Base-by-base conservation (phyloP, 2,329 filamentous ascomycete species). In the Aspergillus clavatus region DNA sequence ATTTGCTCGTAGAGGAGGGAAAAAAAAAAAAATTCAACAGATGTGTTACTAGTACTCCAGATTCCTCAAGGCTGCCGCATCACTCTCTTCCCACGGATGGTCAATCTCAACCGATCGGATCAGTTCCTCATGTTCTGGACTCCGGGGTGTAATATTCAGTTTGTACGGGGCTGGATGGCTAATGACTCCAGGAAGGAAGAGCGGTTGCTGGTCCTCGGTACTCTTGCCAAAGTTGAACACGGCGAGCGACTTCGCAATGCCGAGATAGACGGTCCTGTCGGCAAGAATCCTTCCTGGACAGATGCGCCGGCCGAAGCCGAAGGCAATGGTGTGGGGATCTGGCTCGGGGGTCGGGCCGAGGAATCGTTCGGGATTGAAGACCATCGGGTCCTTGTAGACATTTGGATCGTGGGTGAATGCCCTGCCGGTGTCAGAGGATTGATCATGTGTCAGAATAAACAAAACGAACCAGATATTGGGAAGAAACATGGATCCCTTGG, bases 311-410 rank as follows among this genome's bases (percentile, higher is more conserved):
- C 71, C 69, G 38, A 63, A 72, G 0, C 69, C 69, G 37, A 71
- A 58, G 1, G 45, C 43, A 18, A 48, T 11, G 1, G 52, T 57
- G 4, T 58, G 54, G 4, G 68, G 69, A 45, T 71, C 66, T 7
- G 60, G 62, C 45, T 74, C 70, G 0, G 65, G 56, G 1, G 52
- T 48, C 12, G 61, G 56, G 2, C 47, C 58, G 0, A 74, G 47
- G 51, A 69, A 72, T 1, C 73, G 63, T 24, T 73, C 70, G 0
- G 73, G 73, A 0, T 65, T 62, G 60, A 75, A 76, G 0, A 29
- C 43, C 55, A 64, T 62, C 0, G 70, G 65, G 2, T 67, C 54
- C 10, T 52, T 53, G 38, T 72, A 72, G 0, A 63, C 52, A 0
- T 51, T 39, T 1, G 67, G 62, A 38, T 73, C 67, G 43, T 72